Base-by-base conservation (phyloP, 2,329 filamentous ascomycete genomes). In the Zopfia rhizophila region DNA sequence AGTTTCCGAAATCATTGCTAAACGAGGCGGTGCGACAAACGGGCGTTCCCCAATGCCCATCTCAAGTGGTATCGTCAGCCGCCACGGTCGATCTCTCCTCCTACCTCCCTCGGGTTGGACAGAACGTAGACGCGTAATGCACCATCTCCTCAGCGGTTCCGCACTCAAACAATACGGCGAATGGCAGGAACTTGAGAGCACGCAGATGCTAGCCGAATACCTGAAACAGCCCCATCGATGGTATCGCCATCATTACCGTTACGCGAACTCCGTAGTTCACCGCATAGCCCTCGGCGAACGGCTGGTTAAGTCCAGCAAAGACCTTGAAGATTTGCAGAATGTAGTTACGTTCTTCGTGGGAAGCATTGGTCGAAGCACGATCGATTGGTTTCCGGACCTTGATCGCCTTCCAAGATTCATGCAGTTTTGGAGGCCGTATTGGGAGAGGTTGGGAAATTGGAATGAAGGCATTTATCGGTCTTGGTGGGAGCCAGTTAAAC, bases 221-320 rank as follows among this genome's bases (percentile, higher is more conserved):
- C 44, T 72, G 1, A 43, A 54, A 14, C 48, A 69, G 27, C 73
- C 73, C 1, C 12, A 58, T 12, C 30, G 44, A 5, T 77, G 74
- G 73, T 75, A 70, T 39, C 46, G 51, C 5, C 72, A 75, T 40
- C 69, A 75, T 42, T 74, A 72, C 50, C 69, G 72, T n/a, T 77
- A 73, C 52, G 62, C 72, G 11, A 72, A 69, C 44, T 66, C 68
- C 1, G 66, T 75, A 12, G 59, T 75, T 11, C 60, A 72, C 51
- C 65, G 66, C 8, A 70, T 75, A 32, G 63, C 61, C 7, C 56
- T 72, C 3, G 70, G 66, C 4, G 61, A 71, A 38, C 59, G 62
- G n/a, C 53, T 67, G 2, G 29, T 37, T 23, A 72, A 70, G 46
- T 61, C 66, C 5, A 56, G 48, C 5, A 44, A 63, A 13, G 62